Percentiles rank a stretch among this genome's conserved stretches.
Evolutionary conservation across 306 rosid species (phyloP).

Genomic region (Lablab purpureus): DNA sequence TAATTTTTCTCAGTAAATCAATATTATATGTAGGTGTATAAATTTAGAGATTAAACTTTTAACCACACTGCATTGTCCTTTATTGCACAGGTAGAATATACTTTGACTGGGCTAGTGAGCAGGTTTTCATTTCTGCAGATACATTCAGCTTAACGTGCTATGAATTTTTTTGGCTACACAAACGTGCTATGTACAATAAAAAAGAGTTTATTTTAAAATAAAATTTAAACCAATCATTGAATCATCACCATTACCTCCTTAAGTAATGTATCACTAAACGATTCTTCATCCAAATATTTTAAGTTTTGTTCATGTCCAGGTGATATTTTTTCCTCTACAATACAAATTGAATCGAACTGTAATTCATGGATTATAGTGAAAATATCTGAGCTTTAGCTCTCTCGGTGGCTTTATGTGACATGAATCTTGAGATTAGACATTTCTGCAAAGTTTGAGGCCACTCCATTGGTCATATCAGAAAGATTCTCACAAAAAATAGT

Average conservation of each 20-base stretch:
- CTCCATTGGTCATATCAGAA: constrained; percentile 21
- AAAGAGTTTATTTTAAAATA: neutral
- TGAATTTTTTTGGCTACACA: neutral
- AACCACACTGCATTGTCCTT: too few relatives aligned
- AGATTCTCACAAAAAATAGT: constrained; percentile 33
- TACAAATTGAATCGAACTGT: neutral
- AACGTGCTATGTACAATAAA: too few relatives aligned
- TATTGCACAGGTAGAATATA: neutral
- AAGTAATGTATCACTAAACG: neutral
- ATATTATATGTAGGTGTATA: too few relatives aligned
- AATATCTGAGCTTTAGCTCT: neutral
- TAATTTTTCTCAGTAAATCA: too few relatives aligned
- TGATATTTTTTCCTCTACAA: neutral
- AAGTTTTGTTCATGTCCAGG: neutral
- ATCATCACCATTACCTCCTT: neutral
- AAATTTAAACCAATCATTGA: neutral
- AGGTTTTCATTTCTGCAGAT: neutral
- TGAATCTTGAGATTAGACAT: constrained; percentile 6
- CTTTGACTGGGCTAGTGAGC: neutral
- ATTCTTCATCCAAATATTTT: constrained; percentile 1
- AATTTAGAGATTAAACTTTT: too few relatives aligned
- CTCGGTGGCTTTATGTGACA: constrained; percentile 5
- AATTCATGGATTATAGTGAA: neutral
- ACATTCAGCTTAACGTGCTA: constrained; percentile 1
- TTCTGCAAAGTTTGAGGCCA: constrained; percentile 6